These are phyloP conservation scores for Cryptococcus jaspeensis DNA, from an alignment of 1,284 basidiomycete genomes.

Conservation along the genomic window DNA sequence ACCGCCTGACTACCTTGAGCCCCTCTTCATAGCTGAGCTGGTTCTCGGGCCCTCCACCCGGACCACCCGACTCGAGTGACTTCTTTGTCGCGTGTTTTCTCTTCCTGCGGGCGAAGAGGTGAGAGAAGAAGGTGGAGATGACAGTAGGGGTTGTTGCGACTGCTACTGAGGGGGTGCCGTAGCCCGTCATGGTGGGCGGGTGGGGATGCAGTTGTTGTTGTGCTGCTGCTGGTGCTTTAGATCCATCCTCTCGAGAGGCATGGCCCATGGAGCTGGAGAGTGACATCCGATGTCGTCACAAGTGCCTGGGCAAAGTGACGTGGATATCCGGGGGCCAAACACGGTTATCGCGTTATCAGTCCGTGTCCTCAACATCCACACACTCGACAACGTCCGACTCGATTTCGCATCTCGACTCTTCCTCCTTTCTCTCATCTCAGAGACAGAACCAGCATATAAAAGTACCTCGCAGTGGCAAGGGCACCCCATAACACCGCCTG, in stretches of 20 bases:
- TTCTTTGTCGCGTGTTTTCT: slow-evolving; percentile 21
- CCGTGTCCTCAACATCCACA: too few relatives aligned
- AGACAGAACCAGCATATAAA: neutral
- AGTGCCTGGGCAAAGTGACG: too few relatives aligned
- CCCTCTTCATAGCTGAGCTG: slow-evolving; percentile 49
- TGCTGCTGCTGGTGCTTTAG: too few relatives aligned
- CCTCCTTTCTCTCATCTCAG: neutral
- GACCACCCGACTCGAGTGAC: slow-evolving; percentile 27
- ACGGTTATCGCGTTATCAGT: too few relatives aligned
- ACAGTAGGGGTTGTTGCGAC: slow-evolving; percentile 45
- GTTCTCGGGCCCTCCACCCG: slow-evolving; percentile 41
- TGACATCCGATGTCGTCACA: too few relatives aligned
- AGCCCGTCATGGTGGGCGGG: slow-evolving; percentile 22
- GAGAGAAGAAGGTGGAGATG: slow-evolving; percentile 45
- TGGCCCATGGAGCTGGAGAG: too few relatives aligned
- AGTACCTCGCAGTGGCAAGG: too few relatives aligned
- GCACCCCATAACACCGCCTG: too few relatives aligned
- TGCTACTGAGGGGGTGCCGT: slow-evolving; percentile 41
- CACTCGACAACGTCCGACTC: too few relatives aligned
- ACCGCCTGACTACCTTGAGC: slow-evolving; percentile 40
- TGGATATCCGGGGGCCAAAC: too few relatives aligned
- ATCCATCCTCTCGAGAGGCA: too few relatives aligned
- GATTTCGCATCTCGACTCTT: neutral
- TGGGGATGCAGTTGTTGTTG: neutral
- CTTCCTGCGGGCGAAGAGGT: slow-evolving; percentile 31